Percentiles rank a stretch among this genome's conserved stretches.
phyloP scores from a whole-genome alignment of 768 basidiomycete genomes.

The Sporobolomyces phaffii region DNA sequence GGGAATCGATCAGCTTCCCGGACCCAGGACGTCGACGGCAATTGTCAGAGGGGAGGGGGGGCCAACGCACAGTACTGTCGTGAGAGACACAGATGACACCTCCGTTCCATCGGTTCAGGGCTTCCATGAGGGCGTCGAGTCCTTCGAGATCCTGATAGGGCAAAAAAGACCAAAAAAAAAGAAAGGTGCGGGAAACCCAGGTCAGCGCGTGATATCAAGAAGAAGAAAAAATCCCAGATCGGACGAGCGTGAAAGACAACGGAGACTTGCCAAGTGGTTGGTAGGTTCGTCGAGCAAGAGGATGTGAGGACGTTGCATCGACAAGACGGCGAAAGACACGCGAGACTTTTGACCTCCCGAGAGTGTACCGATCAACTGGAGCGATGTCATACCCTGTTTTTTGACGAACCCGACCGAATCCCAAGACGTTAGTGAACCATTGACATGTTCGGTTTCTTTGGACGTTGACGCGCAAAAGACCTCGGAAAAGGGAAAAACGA shows the following conservation, averaged over 20 bases:
- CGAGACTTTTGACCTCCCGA: conserved; percentile 95
- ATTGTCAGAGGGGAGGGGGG: neutral
- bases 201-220: conserved; percentile 45
- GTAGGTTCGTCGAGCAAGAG: conserved; percentile 75
- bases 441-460: too few species aligned
- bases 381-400: conserved; percentile 42
- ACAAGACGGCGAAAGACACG: conserved; percentile 75
- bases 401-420: neutral
- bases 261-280: conserved; percentile 33
- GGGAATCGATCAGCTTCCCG: neutral
- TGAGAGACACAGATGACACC: conserved; percentile 41
- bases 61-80: conserved; percentile 19
- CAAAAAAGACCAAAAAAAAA: too few species aligned
- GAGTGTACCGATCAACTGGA: conserved; percentile 84
- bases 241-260: neutral
- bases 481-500: conserved; percentile 34
- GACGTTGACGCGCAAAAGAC: too few species aligned
- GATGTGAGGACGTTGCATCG: conserved; percentile 82
- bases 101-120: conserved; percentile 50
- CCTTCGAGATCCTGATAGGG: conserved; percentile 54
- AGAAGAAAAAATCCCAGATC: too few species aligned
- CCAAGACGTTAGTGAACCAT: neutral
- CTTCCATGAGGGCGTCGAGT: conserved; percentile 88
- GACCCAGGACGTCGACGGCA: neutral
- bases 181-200: too few species aligned